Evolutionary conservation across 2,329 filamentous ascomycete genomes (phyloP), one percentile per base, ranked within the genome.

Genomic region (Ophiostoma piceae): DNA sequence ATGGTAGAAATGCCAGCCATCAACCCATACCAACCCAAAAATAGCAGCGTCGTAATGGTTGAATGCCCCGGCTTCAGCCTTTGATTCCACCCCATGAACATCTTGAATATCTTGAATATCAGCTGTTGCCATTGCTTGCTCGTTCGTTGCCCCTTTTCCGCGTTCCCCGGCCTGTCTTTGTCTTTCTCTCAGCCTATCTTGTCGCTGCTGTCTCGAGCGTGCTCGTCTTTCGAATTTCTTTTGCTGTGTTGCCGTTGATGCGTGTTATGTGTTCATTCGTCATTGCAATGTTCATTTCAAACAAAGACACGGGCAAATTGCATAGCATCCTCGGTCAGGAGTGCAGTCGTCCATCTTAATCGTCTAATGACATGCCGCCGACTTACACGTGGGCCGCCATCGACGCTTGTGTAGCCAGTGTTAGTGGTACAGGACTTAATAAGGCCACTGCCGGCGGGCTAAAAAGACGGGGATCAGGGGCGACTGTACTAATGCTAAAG

Each of bases 341-440:
- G n/a, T 32, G 35, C 14, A 62, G 6, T 16, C 16, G 4, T 62
- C 16, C n/a, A 26, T 16, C 11, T 1, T 5, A 62, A 19, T n/a
- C 57, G 57, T 62, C 57, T 62, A 62, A 62, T 62, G 22, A 32
- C 57, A 32, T 35, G 26, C 26, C 57, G 57, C 22, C 26, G 57
- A 32, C 57, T 60, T 60, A 32, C 57, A 60, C 57, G 57, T 60
- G 57, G 57, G 57, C 57, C 26, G 26, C 57, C 11, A 32, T 60
- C 26, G 57, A 32, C 57, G 16, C 26, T 60, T 32, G 57, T 60
- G 14, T 32, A 29, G 57, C 26, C 22, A 16, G 57, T 26, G 7
- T 8, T 41, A 14, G 39, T 41, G 39, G 39, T 4, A 39, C 39
- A 12, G 9, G 12, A 14, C 39, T 14, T 41, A 29, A 1, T 29